Conservation (phyloP, 2,329 filamentous ascomycete genomes). For the Thelonectria rubi region DNA sequence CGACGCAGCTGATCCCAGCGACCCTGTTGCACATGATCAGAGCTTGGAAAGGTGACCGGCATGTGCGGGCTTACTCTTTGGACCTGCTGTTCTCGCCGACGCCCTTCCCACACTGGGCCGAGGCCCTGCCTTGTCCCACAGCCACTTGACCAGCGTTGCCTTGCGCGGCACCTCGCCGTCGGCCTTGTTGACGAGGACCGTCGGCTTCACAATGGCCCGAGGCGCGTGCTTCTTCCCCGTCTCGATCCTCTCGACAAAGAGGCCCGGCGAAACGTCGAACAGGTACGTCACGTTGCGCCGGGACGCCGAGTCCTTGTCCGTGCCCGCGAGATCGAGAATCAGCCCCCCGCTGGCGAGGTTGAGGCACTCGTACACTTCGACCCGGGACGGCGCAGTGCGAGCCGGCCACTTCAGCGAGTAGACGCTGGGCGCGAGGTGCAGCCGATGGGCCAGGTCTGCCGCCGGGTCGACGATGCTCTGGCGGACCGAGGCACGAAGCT, state of each 20-base stretch:
- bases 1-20: constrained; percentile 30
- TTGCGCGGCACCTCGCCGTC: constrained; percentile 41
- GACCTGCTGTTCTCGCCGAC: constrained; percentile 30
- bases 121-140: constrained; percentile 44
- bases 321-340: constrained; percentile 43
- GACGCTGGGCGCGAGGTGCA: constrained; percentile 48
- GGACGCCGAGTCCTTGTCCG: constrained; percentile 40
- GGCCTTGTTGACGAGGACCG: constrained; percentile 45
- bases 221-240: constrained; percentile 45
- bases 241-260: constrained; percentile 50
- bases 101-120: constrained; percentile 31
- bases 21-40: constrained; percentile 43
- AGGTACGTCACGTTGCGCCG: constrained; percentile 47
- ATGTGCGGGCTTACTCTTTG: constrained; percentile 43
- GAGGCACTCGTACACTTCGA: constrained; percentile 51
- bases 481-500: constrained; percentile 47
- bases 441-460: constrained; percentile 48
- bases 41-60: constrained; percentile 35
- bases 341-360: constrained; percentile 47
- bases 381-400: constrained; percentile 46
- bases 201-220: constrained; percentile 48
- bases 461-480: constrained; percentile 48
- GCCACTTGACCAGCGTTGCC: constrained; percentile 47
- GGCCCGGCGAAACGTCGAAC: constrained; percentile 49
- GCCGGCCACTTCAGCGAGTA: constrained; percentile 52